Percentiles rank a stretch among this genome's conserved stretches.
These are phyloP conservation scores for Strobilomyces echinocephalus DNA, from an alignment of 768 basidiomycete genomes.

Conservation along the genomic window DNA sequence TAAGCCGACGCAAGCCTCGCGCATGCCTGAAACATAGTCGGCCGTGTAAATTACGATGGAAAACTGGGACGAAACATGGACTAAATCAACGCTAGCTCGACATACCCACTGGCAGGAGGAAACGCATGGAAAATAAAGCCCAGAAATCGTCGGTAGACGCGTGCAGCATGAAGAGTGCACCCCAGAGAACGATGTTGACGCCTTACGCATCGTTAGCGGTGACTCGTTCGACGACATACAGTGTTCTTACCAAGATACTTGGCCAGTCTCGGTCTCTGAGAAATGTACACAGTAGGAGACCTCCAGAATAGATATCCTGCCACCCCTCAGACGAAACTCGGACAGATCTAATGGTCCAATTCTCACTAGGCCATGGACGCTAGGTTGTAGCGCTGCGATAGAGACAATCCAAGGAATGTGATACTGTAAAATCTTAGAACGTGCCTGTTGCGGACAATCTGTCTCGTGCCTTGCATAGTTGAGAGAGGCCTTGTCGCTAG, in stretches of 20 bases:
- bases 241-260: conserved; percentile 52
- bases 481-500: conserved; percentile 65
- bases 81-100: conserved; percentile 2
- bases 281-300: conserved; percentile 62
- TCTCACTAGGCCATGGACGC: conserved; percentile 58
- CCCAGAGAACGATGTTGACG: conserved; percentile 57
- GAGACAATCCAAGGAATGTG: conserved; percentile 1
- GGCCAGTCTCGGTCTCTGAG: conserved; percentile 54
- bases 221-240: neutral
- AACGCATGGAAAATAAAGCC: conserved; percentile 58
- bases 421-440: conserved; percentile 31
- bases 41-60: neutral
- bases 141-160: conserved; percentile 52
- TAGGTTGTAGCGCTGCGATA: conserved; percentile 53
- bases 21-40: conserved; percentile 45
- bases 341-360: neutral
- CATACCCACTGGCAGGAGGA: conserved; percentile 45
- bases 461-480: conserved; percentile 59
- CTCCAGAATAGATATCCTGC: conserved; percentile 57
- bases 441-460: neutral
- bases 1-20: conserved; percentile 50
- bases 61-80: neutral
- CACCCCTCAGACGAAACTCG: neutral
- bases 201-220: conserved; percentile 29
- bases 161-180: conserved; percentile 55